Base-by-base conservation (phyloP, 345 rosid species). In the Salix caprea region DNA sequence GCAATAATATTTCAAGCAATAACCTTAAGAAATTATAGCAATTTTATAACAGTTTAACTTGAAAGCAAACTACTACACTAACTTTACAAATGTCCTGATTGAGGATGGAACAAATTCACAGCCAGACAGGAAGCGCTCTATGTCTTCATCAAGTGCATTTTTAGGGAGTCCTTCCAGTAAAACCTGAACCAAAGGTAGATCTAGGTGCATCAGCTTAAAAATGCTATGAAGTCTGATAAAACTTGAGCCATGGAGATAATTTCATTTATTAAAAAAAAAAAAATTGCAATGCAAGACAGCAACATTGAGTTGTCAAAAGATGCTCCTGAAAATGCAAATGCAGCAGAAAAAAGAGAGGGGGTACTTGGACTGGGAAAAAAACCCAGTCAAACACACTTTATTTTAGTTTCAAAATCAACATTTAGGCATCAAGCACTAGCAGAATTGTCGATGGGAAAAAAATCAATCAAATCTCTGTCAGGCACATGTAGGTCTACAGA, bases 71-170 rank as follows among this genome's bases (percentile, higher is more conserved):
- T 60, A 13, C 15, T 37, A 30, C 46, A 83, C 85, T 80, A 34
- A 90, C 97, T 86, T 84, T 56, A 67, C 11, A 67, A 78, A 40
- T 36, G 78, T 44, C 71, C 79, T 81, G 72, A 89, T 80, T 61
- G 93, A 83, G 26, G 91, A 88, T 23, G 86, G 72, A 70, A 89
- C 81, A 76, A 65, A 91, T 36, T 88, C 86, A 83, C 88, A 94
- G 44, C 94, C 93, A 24, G 89, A 84, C 62, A 94, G 82, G 82
- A 92, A 89, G 83, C 92, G 89, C 39, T 92, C 97, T 19, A 91
- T 60, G 74, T 94, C 97, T 30, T 92, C 96, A 5, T 39, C 6
- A 14, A 18, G 0, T 44, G 89, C 92, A 83, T 70, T 81, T 73
- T 14, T 71, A 19, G 96, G 93, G 61, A 94, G 28, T 64, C 93